A percentile compares a stretch with the other conserved stretches of the same genome.
Conservation (phyloP, 2,329 filamentous ascomycete species). For the Aureobasidium namibiae region DNA sequence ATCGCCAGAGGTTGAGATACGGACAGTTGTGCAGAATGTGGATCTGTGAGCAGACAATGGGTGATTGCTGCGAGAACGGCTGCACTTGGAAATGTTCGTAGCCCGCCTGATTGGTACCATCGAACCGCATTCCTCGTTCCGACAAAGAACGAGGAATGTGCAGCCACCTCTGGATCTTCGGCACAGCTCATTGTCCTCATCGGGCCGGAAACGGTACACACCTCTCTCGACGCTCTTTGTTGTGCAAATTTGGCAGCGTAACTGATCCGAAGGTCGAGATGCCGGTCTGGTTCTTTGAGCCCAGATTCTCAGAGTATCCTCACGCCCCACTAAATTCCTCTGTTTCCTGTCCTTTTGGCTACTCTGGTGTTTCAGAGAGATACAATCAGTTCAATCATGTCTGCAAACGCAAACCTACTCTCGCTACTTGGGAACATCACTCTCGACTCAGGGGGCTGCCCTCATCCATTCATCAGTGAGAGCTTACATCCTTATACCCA, state of each 20-base stretch:
- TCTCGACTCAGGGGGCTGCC: constrained; percentile 20
- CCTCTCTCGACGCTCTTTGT: not conserved
- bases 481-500: constrained; percentile 18
- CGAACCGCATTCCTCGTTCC: not conserved
- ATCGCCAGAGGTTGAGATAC: too few relatives aligned
- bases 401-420: not conserved
- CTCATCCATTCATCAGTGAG: constrained; percentile 22
- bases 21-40: too few relatives aligned
- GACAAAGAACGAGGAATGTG: not conserved
- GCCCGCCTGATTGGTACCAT: too few relatives aligned
- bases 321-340: not conserved
- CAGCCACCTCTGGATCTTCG: not conserved
- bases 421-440: constrained; percentile 16
- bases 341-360: not conserved
- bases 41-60: too few relatives aligned
- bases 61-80: too few relatives aligned
- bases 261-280: not conserved
- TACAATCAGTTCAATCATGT: not conserved
- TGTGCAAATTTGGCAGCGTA: too few relatives aligned
- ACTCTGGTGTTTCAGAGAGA: too few relatives aligned
- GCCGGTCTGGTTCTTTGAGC: not conserved
- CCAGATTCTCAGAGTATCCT: not conserved
- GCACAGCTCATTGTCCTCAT: not conserved
- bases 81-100: too few relatives aligned
- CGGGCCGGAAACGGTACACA: not conserved